Conservation (phyloP, 257 asterid genomes). For the Perilla frutescens region DNA sequence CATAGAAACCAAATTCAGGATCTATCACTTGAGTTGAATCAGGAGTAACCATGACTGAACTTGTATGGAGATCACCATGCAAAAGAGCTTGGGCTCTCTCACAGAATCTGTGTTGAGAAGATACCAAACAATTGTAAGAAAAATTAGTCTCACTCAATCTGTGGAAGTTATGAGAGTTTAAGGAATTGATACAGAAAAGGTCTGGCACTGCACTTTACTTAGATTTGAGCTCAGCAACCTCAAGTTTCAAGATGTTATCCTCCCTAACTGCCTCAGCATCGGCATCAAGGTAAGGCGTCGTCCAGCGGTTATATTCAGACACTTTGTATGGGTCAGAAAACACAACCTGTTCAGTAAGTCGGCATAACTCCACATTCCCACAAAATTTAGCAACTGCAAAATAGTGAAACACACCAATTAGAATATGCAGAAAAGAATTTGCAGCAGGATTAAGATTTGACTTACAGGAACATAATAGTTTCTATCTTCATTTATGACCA, state of each 20-base stretch:
- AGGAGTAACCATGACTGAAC: constrained; percentile 88
- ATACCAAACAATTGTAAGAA: constrained; percentile 36
- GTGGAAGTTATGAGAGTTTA: not conserved
- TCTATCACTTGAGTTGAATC: constrained; percentile 93
- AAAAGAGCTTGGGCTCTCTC: constrained; percentile 96
- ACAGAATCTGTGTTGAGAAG: constrained; percentile 71
- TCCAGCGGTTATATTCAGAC: constrained; percentile 80
- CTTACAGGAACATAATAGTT: not conserved
- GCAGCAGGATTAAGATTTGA: constrained; percentile 17
- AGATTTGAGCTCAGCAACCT: constrained; percentile 88
- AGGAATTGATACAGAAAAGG: not conserved
- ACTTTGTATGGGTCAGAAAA: constrained; percentile 96
- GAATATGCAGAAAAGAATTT: constrained; percentile 12
- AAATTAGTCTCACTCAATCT: not conserved
- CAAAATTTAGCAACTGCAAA: constrained; percentile 93
- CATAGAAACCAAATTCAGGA: constrained; percentile 93
- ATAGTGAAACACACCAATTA: constrained; percentile 32
- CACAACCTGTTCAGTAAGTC: constrained; percentile 95
- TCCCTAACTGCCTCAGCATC: constrained; percentile 85
- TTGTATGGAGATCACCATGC: constrained; percentile 95
- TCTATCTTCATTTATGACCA: constrained; percentile 20
- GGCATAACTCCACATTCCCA: constrained; percentile 90
- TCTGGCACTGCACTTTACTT: constrained; percentile 47
- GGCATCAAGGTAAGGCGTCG: constrained; percentile 86
- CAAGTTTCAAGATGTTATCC: constrained; percentile 81